Percentiles rank a stretch among this genome's conserved stretches.
These are phyloP conservation scores for Xerocomellus amylosporus DNA, from an alignment of 768 basidiomycete species.

Conservation along the genomic window DNA sequence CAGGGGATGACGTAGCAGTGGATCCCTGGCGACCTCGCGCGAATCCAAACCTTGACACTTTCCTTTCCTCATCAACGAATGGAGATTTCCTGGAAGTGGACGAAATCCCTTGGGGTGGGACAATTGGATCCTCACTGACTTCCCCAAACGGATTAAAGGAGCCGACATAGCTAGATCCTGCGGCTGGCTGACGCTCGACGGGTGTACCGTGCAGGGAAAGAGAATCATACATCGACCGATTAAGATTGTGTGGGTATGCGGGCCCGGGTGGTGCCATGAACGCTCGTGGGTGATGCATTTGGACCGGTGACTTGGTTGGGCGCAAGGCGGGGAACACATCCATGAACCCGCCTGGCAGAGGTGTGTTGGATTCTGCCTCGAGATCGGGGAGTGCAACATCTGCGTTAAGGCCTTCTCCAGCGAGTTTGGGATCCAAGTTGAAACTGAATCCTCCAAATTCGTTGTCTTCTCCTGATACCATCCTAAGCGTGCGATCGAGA, in stretches of 20 bases:
- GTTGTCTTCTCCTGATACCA: conserved; percentile 60
- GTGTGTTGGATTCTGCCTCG: conserved; percentile 43
- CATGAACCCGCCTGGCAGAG: conserved; percentile 63
- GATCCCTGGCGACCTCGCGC: conserved; percentile 69
- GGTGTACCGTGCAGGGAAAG: conserved; percentile 38
- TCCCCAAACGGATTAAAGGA: conserved; percentile 84
- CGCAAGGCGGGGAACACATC: conserved; percentile 70
- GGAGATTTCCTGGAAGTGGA: conserved; percentile 38
- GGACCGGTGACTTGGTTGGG: conserved; percentile 23
- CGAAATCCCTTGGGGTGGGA: conserved; percentile 29
- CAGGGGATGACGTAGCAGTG: conserved; percentile 55
- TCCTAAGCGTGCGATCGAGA: conserved; percentile 79
- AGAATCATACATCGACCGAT: conserved; percentile 58
- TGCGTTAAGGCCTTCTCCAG: conserved; percentile 41
- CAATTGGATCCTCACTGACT: conserved; percentile 43
- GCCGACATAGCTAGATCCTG: conserved; percentile 58
- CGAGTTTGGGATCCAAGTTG: conserved; percentile 78
- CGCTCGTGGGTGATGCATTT: conserved; percentile 27
- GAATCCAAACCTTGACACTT: conserved; percentile 79
- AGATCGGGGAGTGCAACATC: conserved; percentile 49
- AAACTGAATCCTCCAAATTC: conserved; percentile 77
- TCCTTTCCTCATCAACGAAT: conserved; percentile 57
- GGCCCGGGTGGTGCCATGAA: conserved; percentile 55
- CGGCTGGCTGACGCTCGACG: conserved; percentile 46
- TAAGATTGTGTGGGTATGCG: conserved; percentile 45